These are phyloP conservation scores for Physcomitrellopsis africana DNA, from an alignment of 225 moss, liverwort and hornwort genomes.

Conservation along the genomic window DNA sequence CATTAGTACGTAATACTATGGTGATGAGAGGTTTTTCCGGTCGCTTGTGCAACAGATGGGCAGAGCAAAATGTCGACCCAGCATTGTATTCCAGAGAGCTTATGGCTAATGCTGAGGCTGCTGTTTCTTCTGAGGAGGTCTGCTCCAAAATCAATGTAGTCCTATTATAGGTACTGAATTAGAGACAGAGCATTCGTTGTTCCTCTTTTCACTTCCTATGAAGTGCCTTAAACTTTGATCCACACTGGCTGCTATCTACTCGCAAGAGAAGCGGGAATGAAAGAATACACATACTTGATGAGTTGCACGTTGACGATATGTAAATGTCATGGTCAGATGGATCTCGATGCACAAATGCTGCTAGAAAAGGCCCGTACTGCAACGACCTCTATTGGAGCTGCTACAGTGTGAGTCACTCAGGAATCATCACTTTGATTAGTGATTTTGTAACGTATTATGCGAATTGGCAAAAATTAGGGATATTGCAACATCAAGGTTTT, in stretches of 20 bases:
- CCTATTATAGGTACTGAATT: slow-evolving; percentile 50
- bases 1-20: too few relatives aligned
- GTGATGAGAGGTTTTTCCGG: neutral
- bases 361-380: slow-evolving; percentile 80
- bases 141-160: slow-evolving; percentile 53
- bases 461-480: neutral
- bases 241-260: too few relatives aligned
- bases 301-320: slow-evolving; percentile 25
- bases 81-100: slow-evolving; percentile 89
- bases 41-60: slow-evolving; percentile 67
- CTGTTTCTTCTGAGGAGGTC: slow-evolving; percentile 86
- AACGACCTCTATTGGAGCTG: slow-evolving; percentile 82
- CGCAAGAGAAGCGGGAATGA: too few relatives aligned
- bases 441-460: neutral
- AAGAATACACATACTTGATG: neutral
- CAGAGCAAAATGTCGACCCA: slow-evolving; percentile 95
- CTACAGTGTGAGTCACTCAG: slow-evolving; percentile 78
- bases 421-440: neutral
- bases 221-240: too few relatives aligned
- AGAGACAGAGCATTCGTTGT: slow-evolving; percentile 33
- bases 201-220: neutral
- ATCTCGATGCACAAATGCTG: slow-evolving; percentile 65
- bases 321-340: slow-evolving; percentile 56
- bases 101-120: slow-evolving; percentile 85
- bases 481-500: neutral